phyloP scores from a whole-genome alignment of 257 asterid species.

The Solanum tarapatanum region DNA sequence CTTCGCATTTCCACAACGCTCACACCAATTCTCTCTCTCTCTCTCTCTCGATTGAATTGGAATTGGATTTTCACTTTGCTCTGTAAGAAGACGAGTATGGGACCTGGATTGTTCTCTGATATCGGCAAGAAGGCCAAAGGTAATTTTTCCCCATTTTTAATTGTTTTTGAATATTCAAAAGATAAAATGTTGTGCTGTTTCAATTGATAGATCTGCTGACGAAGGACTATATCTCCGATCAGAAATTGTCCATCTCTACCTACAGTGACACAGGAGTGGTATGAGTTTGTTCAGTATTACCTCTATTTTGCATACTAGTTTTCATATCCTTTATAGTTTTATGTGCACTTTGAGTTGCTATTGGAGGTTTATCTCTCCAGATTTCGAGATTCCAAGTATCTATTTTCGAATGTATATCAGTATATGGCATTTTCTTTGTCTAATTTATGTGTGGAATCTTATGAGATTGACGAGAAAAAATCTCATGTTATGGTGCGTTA shows the following conservation, averaged over 20 bases:
- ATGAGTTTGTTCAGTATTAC: neutral
- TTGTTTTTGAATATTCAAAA: neutral
- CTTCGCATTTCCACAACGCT: neutral
- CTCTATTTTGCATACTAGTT: neutral
- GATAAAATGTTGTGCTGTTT: neutral
- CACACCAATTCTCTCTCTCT: neutral
- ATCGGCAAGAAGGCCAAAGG: conserved; percentile 96
- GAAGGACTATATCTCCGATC: conserved; percentile 76
- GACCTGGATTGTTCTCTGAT: conserved; percentile 89
- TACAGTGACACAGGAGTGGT: conserved; percentile 85
- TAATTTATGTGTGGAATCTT: neutral
- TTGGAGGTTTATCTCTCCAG: neutral
- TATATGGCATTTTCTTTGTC: neutral
- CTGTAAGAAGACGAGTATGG: conserved; percentile 38
- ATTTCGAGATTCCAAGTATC: neutral
- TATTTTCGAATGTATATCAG: neutral
- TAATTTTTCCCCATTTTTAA: conserved; percentile 1
- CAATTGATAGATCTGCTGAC: conserved; percentile 65
- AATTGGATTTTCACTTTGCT: neutral
- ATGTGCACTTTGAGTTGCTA: neutral
- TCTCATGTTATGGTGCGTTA: neutral
- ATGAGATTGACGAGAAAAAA: neutral
- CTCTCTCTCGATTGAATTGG: neutral
- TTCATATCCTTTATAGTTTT: neutral
- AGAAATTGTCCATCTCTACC: conserved; percentile 68